These are phyloP conservation scores for Aspergillus homomorphus DNA, from an alignment of 495 filamentous ascomycete species.

Conservation along the genomic window DNA sequence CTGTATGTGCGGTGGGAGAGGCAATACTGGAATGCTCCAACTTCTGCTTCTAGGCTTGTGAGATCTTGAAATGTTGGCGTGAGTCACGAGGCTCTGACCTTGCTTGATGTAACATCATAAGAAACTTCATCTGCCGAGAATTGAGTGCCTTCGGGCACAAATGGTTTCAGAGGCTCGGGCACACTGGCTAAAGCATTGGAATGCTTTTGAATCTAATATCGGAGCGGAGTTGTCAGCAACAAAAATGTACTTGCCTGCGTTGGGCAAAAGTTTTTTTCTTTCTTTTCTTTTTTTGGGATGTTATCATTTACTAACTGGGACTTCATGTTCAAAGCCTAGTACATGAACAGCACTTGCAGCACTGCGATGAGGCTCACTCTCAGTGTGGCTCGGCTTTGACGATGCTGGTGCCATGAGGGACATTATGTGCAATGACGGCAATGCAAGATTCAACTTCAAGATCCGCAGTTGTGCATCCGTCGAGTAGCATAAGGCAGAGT, in stretches of 20 bases:
- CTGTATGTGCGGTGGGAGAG: conserved; percentile 25
- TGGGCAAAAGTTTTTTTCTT: background rate
- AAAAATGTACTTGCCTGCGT: background rate
- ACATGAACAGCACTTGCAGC: conserved; percentile 18
- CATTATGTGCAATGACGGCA: conserved; percentile 22
- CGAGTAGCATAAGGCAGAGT: background rate
- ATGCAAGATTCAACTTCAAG: background rate
- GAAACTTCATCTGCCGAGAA: conserved; percentile 14
- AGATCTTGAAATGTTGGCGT: conserved; percentile 22
- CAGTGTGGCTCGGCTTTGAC: conserved; percentile 25
- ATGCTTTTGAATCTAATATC: conserved; percentile 29
- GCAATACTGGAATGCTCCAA: conserved; percentile 35
- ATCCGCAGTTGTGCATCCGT: background rate
- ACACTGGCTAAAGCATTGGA: conserved; percentile 26
- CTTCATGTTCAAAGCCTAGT: conserved; percentile 24
- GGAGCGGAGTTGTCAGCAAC: background rate
- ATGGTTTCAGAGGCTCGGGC: conserved; percentile 35
- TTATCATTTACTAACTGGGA: conserved; percentile 26
- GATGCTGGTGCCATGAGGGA: conserved; percentile 27
- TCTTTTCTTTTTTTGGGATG: no score
- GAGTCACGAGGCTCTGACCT: conserved; percentile 29
- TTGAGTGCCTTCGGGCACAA: conserved; percentile 40
- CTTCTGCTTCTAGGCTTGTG: conserved; percentile 53
- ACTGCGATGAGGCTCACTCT: conserved; percentile 16
- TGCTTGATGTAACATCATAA: conserved; percentile 27